Percentiles rank a stretch among this genome's conserved stretches.
Conservation (phyloP, 2,329 filamentous ascomycete species). For the Aspergillus piperis region DNA sequence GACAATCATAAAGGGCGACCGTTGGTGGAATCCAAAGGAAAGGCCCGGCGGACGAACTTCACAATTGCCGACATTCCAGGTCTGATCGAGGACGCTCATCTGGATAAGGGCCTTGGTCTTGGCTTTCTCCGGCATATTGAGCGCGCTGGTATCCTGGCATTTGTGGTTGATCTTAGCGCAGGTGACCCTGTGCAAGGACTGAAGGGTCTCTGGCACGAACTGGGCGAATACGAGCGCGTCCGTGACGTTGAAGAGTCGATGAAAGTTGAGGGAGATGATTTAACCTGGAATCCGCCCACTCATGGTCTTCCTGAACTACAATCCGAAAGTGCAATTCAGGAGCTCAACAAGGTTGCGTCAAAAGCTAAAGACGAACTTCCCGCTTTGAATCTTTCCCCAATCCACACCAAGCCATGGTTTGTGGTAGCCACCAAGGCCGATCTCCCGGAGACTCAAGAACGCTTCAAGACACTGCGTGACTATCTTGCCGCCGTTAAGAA, state of each 20-base stretch:
- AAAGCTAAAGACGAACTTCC: conserved; percentile 38
- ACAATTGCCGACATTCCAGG: conserved; percentile 96
- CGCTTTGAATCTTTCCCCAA: conserved; percentile 62
- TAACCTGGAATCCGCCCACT: conserved; percentile 50
- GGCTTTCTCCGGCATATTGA: conserved; percentile 94
- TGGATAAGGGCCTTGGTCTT: conserved; percentile 86
- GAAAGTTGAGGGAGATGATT: conserved; percentile 62
- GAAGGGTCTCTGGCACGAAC: conserved; percentile 83
- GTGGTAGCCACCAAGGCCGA: conserved; percentile 94
- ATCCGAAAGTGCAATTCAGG: conserved; percentile 4
- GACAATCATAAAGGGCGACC: conserved; percentile 83
- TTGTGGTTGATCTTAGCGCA: conserved; percentile 82
- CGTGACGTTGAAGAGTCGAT: conserved; percentile 71
- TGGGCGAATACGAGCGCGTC: conserved; percentile 81
- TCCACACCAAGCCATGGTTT: conserved; percentile 95
- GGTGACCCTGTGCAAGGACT: conserved; percentile 79
- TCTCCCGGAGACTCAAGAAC: conserved; percentile 72
- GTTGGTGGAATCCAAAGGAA: conserved; percentile 49
- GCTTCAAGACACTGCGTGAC: conserved; percentile 67
- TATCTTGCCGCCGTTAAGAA: conserved; percentile 70
- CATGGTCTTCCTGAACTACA: conserved; percentile 28
- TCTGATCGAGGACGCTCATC: conserved; percentile 85
- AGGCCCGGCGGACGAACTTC: conserved; percentile 71
- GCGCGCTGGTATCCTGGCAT: conserved; percentile 86
- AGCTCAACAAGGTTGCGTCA: conserved; percentile 12